Evolutionary conservation across 1,284 basidiomycete genomes (phyloP).

Genomic region (Grifola frondosa): DNA sequence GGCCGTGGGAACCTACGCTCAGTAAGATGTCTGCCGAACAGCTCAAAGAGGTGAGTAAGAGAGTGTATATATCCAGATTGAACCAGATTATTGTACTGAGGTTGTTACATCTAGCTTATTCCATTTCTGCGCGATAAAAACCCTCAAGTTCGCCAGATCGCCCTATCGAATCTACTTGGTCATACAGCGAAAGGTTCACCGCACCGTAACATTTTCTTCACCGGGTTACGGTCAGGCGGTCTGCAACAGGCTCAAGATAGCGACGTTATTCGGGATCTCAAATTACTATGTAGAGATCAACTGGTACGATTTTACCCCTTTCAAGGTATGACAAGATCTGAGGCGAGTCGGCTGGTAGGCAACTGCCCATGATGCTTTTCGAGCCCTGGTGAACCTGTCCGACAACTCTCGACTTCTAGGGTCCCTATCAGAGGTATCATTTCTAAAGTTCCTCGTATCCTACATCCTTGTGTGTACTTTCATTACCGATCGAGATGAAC

Average conservation of each 20-base stretch:
- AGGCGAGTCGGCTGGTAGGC: slow-evolving; percentile 51
- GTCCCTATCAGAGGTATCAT: slow-evolving; percentile 72
- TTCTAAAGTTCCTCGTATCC: slow-evolving; percentile 83
- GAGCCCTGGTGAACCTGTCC: slow-evolving; percentile 91
- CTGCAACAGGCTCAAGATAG: slow-evolving; percentile 63
- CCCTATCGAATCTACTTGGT: slow-evolving; percentile 79
- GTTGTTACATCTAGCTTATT: slow-evolving; percentile 55
- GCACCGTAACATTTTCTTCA: slow-evolving; percentile 74
- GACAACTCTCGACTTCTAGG: slow-evolving; percentile 76
- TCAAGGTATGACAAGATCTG: slow-evolving; percentile 1
- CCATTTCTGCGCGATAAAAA: slow-evolving; percentile 87
- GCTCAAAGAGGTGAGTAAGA: slow-evolving; percentile 51
- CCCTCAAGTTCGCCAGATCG: slow-evolving; percentile 84
- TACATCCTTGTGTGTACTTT: slow-evolving; percentile 82
- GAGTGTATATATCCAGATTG: neutral
- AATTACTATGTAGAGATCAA: slow-evolving; percentile 84
- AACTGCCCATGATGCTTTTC: slow-evolving; percentile 93
- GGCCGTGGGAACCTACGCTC: slow-evolving; percentile 26
- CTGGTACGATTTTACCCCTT: slow-evolving; percentile 46
- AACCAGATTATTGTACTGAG: neutral
- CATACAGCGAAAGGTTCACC: slow-evolving; percentile 76
- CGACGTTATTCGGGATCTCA: slow-evolving; percentile 74
- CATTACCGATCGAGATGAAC: neutral
- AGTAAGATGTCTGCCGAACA: slow-evolving; percentile 43
- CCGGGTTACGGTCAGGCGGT: slow-evolving; percentile 53